These are phyloP conservation scores for Tricholoma furcatifolium DNA, from an alignment of 768 basidiomycete species.

Conservation along the genomic window DNA sequence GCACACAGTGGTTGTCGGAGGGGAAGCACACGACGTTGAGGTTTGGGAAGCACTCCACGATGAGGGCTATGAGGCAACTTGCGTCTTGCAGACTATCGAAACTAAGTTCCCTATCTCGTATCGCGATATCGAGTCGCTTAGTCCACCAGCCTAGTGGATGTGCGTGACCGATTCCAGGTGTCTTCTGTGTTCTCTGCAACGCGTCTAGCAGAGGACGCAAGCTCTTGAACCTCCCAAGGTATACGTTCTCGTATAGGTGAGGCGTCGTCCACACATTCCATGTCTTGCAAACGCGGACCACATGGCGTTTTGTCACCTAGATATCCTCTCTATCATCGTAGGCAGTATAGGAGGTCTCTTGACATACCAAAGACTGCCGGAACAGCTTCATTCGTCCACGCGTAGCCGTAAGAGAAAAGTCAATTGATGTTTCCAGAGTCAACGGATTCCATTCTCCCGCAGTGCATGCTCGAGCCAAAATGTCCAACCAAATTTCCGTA, in stretches of 20 bases:
- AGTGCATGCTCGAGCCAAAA: constrained; percentile 23
- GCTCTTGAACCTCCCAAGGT: constrained; percentile 13
- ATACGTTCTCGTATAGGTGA: constrained; percentile 25
- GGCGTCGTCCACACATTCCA: constrained; percentile 22
- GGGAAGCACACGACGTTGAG: constrained; percentile 14
- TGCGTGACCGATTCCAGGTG: background rate
- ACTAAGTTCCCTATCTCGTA: constrained; percentile 11
- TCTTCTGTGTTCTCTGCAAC: background rate
- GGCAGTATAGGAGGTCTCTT: background rate
- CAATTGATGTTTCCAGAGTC: constrained; percentile 14
- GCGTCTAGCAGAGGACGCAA: constrained; percentile 12
- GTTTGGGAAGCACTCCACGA: constrained; percentile 17
- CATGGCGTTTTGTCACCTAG: constrained; percentile 23
- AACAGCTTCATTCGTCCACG: constrained; percentile 14
- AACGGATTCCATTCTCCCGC: constrained; percentile 21
- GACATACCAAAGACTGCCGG: constrained; percentile 23
- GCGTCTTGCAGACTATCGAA: background rate
- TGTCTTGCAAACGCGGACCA: constrained; percentile 25
- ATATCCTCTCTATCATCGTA: background rate
- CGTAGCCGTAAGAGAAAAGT: constrained; percentile 11
- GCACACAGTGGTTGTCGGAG: background rate
- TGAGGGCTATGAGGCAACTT: constrained; percentile 1
- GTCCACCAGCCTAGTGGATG: constrained; percentile 12
- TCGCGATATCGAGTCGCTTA: constrained; percentile 19
- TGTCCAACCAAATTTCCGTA: constrained; percentile 26